Evolutionary conservation across 208 protist genomes (phyloP).

Genomic region (Leishmania mexicana): DNA sequence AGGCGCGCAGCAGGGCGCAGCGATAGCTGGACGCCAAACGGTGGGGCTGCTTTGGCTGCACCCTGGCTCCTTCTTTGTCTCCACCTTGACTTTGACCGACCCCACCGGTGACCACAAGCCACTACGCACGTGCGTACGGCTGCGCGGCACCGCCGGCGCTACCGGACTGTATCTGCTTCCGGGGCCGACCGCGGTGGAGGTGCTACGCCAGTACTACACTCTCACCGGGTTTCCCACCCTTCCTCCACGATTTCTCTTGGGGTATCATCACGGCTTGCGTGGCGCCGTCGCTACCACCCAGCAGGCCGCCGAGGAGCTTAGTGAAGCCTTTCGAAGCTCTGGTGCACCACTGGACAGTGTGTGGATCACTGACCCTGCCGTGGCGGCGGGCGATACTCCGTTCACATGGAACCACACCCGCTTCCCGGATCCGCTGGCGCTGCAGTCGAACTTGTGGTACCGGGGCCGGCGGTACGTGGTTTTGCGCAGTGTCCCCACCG

Average conservation of each 20-base stretch:
- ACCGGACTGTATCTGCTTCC: slow-evolving; percentile 95
- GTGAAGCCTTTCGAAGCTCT: slow-evolving; percentile 18
- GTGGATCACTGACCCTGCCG: slow-evolving; percentile 17
- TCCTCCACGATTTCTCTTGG: slow-evolving; percentile 94
- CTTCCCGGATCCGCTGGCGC: slow-evolving; percentile 90
- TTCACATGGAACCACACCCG: slow-evolving; percentile 55
- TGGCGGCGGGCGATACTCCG: slow-evolving; percentile 29
- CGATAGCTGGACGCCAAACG: slow-evolving; percentile 7
- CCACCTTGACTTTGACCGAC: slow-evolving; percentile 5
- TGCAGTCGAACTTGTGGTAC: slow-evolving; percentile 85
- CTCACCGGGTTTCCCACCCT: slow-evolving; percentile 94
- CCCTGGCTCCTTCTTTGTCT: slow-evolving; percentile 29
- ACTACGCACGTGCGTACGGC: slow-evolving; percentile 16
- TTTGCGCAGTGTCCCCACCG: slow-evolving; percentile 96
- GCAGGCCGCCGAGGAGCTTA: slow-evolving; percentile 24
- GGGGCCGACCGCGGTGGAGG: slow-evolving; percentile 78
- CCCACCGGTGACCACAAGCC: not conserved
- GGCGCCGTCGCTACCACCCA: slow-evolving; percentile 13
- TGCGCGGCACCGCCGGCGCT: slow-evolving; percentile 81
- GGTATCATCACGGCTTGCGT: slow-evolving; percentile 93
- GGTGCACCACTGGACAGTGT: slow-evolving; percentile 56
- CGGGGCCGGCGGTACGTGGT: slow-evolving; percentile 90
- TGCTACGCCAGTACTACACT: slow-evolving; percentile 92
- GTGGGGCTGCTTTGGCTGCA: slow-evolving; percentile 56
- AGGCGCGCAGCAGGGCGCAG: not conserved